Base-by-base conservation (phyloP, 805 yeast genomes). In the Blastobotrys robertii region DNA sequence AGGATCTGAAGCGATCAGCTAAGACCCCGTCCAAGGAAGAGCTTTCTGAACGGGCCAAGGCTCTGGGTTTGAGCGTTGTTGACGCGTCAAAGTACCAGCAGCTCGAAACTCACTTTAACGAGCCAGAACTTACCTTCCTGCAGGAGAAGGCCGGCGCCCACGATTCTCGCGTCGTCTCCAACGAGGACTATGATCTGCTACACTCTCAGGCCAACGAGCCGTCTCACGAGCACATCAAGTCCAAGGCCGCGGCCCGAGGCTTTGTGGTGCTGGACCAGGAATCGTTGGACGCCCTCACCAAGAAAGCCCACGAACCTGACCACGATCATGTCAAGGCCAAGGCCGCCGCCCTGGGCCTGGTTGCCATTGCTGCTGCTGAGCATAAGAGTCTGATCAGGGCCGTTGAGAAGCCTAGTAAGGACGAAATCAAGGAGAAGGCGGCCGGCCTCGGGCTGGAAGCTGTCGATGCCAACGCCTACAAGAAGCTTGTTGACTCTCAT, bases 401-500 rank as follows among this genome's bases (percentile, higher is more conserved):
- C 3, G 54, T 64, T 3, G 45, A 50, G 4, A 34, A 35, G 10
- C 54, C 42, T 5, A 52, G 63, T 1, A 55, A 55, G 41, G 49
- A 51, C 6, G 64, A 61, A 29, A 38, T 68, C 19, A 59, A 54
- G 31, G 44, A 50, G 7, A 59, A 52, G 38, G 66, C 69, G 10
- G 47, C 45, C 29, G 54, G 48, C 30, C 47, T 58, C 4, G 63
- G 59, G 8, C 54, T 62, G 28, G 56, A 51, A 4, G 49, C 63
- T 11, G 22, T 69, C 6, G 50, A 65, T 4, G 51, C 56, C 30
- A 65, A 57, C 13, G 64, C 62, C 19, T 67, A 53, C 29, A 44
- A 43, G 13, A 48, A 52, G 8, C 47, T 58, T 13, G 16, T 41
- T 2, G 25, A 19, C 25, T 19, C 25, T 19, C 25, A 19, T 6